Evolutionary conservation across 768 basidiomycete species (phyloP).

Genomic region (Pisolithus orientalis): DNA sequence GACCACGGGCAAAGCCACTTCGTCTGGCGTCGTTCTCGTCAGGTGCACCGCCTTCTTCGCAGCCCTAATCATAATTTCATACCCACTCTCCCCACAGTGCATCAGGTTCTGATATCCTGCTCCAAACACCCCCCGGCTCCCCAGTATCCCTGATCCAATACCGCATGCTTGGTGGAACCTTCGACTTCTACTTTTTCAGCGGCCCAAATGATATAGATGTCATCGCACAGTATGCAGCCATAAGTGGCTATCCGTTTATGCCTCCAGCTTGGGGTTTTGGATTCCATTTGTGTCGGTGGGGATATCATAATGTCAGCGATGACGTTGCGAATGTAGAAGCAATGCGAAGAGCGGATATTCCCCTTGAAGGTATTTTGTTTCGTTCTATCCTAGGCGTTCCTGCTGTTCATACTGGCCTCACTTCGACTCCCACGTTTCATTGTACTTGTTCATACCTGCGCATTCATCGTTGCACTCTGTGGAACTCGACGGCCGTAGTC

Average conservation of each 20-base stretch:
- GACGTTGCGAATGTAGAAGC: constrained; percentile 46
- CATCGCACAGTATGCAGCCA: constrained; percentile 60
- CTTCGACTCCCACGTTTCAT: too few species aligned
- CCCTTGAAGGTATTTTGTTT: constrained; percentile 55
- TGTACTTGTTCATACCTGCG: too few species aligned
- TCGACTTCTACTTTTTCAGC: constrained; percentile 76
- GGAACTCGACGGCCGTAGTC: constrained; percentile 27
- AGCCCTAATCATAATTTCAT: constrained; percentile 2
- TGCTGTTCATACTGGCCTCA: too few species aligned
- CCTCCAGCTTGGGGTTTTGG: constrained; percentile 75
- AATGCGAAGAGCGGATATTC: constrained; percentile 68
- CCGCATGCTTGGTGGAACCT: constrained; percentile 63
- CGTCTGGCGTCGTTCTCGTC: constrained; percentile 76
- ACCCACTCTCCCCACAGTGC: constrained; percentile 34
- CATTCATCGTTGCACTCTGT: too few species aligned
- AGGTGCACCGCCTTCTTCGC: constrained; percentile 35
- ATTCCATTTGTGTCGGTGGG: constrained; percentile 70
- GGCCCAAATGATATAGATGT: constrained; percentile 49
- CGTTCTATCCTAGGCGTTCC: not conserved
- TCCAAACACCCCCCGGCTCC: constrained; percentile 51
- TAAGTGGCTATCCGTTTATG: constrained; percentile 63
- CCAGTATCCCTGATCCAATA: constrained; percentile 62
- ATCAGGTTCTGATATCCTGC: constrained; percentile 64
- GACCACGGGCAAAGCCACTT: constrained; percentile 42
- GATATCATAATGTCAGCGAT: constrained; percentile 47